Evolutionary conservation across 768 basidiomycete genomes (phyloP).

Genomic region (Epithele typhae): DNA sequence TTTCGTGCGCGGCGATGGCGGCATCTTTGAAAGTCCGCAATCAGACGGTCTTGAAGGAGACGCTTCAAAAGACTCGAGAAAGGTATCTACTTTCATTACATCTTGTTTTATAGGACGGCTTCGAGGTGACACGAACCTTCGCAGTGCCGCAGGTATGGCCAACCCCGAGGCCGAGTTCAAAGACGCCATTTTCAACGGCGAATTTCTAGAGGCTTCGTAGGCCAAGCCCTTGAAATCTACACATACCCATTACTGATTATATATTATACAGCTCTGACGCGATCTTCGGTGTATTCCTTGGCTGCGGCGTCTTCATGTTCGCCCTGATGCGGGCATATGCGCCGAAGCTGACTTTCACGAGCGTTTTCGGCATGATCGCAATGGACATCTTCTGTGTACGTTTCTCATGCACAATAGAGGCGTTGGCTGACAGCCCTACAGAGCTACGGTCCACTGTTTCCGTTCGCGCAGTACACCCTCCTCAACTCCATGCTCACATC

Average conservation of each 20-base stretch:
- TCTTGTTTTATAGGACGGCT: no score
- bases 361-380: slow-evolving; percentile 45
- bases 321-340: slow-evolving; percentile 43
- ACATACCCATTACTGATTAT: not conserved
- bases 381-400: slow-evolving; percentile 39
- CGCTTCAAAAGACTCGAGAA: slow-evolving; percentile 24
- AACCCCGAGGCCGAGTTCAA: slow-evolving; percentile 37
- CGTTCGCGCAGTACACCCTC: slow-evolving; percentile 39
- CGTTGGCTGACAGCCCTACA: no score
- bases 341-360: slow-evolving; percentile 41
- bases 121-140: no score
- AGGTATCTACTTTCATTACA: no score
- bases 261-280: slow-evolving; percentile 33
- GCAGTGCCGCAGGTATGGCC: slow-evolving; percentile 30
- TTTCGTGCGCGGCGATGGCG: slow-evolving; percentile 51
- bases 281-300: slow-evolving; percentile 47
- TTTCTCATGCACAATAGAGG: no score
- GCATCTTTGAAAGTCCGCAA: slow-evolving; percentile 38
- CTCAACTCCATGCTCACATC: slow-evolving; percentile 41
- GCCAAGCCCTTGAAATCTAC: not conserved
- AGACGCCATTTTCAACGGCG: slow-evolving; percentile 42
- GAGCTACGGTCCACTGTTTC: slow-evolving; percentile 48
- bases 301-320: slow-evolving; percentile 39
- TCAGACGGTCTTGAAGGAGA: slow-evolving; percentile 27
- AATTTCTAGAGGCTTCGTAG: slow-evolving; percentile 44